These are phyloP conservation scores for Leucogyrophana mollusca DNA, from an alignment of 768 basidiomycete genomes.

Conservation along the genomic window DNA sequence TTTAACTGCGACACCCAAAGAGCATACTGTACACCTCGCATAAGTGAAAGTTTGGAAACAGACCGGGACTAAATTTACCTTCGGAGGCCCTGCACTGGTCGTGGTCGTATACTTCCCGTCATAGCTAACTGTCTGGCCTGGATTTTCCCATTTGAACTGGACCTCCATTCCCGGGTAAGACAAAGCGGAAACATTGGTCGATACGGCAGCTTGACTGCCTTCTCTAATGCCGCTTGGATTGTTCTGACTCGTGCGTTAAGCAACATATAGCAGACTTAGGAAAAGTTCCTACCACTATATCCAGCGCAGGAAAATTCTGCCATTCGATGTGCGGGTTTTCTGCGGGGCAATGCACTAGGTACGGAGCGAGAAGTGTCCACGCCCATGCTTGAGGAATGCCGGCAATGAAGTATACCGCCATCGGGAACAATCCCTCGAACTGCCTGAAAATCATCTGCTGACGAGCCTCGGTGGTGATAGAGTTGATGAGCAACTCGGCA, in stretches of 20 bases:
- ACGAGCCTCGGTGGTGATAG: conserved; percentile 59
- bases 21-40: conserved; percentile 35
- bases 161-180: conserved; percentile 44
- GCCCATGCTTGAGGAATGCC: conserved; percentile 62
- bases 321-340: conserved; percentile 49
- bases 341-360: conserved; percentile 50
- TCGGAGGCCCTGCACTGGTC: conserved; percentile 40
- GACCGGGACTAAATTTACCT: conserved; percentile 31
- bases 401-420: conserved; percentile 55
- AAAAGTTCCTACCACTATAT: conserved; percentile 38
- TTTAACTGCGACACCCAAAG: conserved; percentile 64
- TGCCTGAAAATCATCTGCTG: conserved; percentile 70
- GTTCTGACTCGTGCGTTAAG: conserved; percentile 22
- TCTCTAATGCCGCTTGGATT: conserved; percentile 33
- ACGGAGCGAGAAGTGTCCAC: conserved; percentile 59
- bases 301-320: conserved; percentile 58
- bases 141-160: conserved; percentile 51
- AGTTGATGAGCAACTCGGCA: conserved; percentile 52
- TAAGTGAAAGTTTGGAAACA: not conserved
- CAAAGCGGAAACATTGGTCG: conserved; percentile 53
- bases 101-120: conserved; percentile 52
- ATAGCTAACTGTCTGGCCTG: conserved; percentile 51
- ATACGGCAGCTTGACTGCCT: conserved; percentile 47
- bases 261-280: not conserved
- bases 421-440: conserved; percentile 58